phyloP scores from a whole-genome alignment of 805 yeast genomes.

The Candida qinlingensis region DNA sequence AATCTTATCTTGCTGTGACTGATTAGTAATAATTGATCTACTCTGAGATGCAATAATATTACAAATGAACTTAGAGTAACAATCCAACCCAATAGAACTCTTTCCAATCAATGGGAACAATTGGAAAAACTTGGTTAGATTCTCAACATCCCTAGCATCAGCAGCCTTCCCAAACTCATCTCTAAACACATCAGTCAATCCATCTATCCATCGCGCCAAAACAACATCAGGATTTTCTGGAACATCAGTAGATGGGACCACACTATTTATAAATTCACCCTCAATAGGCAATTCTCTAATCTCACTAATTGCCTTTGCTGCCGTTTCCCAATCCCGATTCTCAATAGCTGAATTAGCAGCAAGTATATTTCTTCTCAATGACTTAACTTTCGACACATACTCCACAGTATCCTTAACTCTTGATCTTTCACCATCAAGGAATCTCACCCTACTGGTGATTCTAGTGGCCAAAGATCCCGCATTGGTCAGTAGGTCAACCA shows the following conservation, averaged over 20 bases:
- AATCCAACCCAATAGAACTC: conserved; percentile 62
- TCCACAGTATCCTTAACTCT: conserved; percentile 56
- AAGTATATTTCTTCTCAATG: conserved; percentile 59
- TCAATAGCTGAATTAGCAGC: conserved; percentile 67
- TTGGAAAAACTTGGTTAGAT: conserved; percentile 74
- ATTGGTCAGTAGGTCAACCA: conserved; percentile 47
- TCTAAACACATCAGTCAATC: conserved; percentile 52
- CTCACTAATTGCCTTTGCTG: conserved; percentile 60
- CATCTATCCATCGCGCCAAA: conserved; percentile 51
- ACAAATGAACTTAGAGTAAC: conserved; percentile 84
- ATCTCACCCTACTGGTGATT: conserved; percentile 63
- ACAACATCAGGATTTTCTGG: conserved; percentile 71
- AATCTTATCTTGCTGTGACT: conserved; percentile 34
- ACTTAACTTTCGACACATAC: conserved; percentile 61
- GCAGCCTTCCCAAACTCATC: conserved; percentile 71
- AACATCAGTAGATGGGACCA: conserved; percentile 81
- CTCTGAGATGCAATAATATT: conserved; percentile 77
- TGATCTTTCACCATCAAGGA: conserved; percentile 64
- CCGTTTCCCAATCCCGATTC: conserved; percentile 65
- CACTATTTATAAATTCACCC: conserved; percentile 70
- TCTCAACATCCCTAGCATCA: conserved; percentile 52
- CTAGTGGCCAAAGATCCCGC: conserved; percentile 63
- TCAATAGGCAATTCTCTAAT: conserved; percentile 53
- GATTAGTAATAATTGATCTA: conserved; percentile 52
- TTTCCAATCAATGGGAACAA: conserved; percentile 83